Evolutionary conservation across 345 rosid species (phyloP).

Genomic region (Populus deltoides): DNA sequence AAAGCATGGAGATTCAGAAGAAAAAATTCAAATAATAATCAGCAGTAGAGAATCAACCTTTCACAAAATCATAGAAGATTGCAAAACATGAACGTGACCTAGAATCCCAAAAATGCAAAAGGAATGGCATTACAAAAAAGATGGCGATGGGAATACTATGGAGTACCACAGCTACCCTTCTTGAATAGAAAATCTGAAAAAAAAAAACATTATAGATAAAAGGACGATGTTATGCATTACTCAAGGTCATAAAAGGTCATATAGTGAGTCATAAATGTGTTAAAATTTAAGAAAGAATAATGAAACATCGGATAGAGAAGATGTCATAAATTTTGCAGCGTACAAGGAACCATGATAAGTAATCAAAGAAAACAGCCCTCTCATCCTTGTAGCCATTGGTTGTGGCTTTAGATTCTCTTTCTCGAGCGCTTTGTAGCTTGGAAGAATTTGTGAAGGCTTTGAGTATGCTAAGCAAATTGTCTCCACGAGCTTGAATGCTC

Average conservation of each 20-base stretch:
- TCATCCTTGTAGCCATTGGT: slow-evolving; percentile 43
- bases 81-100: slow-evolving; percentile 46
- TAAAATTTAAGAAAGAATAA: background rate
- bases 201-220: slow-evolving; percentile 17
- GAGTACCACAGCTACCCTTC: slow-evolving; percentile 60
- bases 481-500: slow-evolving; percentile 98
- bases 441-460: slow-evolving; percentile 84
- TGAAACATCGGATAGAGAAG: slow-evolving; percentile 12
- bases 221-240: slow-evolving; percentile 3
- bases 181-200: slow-evolving; percentile 78
- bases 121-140: slow-evolving; percentile 61
- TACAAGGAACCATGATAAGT: slow-evolving; percentile 76
- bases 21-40: background rate
- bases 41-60: slow-evolving; percentile 47
- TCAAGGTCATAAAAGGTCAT: background rate
- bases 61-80: slow-evolving; percentile 54
- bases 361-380: slow-evolving; percentile 90
- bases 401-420: slow-evolving; percentile 46
- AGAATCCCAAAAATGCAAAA: slow-evolving; percentile 46
- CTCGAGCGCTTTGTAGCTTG: slow-evolving; percentile 53
- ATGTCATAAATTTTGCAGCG: slow-evolving; percentile 14
- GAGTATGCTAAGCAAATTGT: slow-evolving; percentile 66
- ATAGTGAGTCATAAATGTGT: background rate
- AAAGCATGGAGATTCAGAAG: background rate
- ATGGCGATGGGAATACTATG: slow-evolving; percentile 65